Percentiles rank a stretch among this genome's conserved stretches.
phyloP scores from a whole-genome alignment of 73 alveolate genomes.

The Paraurostyla sp. region DNA sequence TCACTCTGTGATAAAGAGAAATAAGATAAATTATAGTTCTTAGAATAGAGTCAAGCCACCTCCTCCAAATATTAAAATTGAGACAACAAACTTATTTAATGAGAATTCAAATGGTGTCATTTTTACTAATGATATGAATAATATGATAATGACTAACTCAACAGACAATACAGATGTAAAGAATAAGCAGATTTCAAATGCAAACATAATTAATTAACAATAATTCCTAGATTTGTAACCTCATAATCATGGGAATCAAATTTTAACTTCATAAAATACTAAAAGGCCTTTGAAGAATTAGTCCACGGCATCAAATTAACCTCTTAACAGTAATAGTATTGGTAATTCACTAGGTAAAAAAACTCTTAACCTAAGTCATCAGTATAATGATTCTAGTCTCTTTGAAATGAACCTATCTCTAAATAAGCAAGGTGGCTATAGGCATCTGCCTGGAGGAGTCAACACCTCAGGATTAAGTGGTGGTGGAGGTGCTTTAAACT shows the following conservation, averaged over 20 bases:
- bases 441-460: background rate
- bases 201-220: too few species aligned
- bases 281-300: background rate
- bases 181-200: too few species aligned
- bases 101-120: too few species aligned
- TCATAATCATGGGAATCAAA: too few species aligned
- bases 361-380: background rate
- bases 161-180: too few species aligned
- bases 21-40: background rate
- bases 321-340: background rate
- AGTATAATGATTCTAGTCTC: slow-evolving; percentile 12
- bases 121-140: too few species aligned
- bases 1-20: background rate
- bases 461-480: background rate
- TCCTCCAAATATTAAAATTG: too few species aligned
- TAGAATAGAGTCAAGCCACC: background rate
- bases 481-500: background rate
- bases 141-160: too few species aligned
- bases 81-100: too few species aligned
- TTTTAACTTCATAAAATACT: background rate
- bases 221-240: too few species aligned
- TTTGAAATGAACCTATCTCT: slow-evolving; percentile 1
- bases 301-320: background rate
- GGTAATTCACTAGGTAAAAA: slow-evolving; percentile 22
- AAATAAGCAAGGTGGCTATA: background rate